These are phyloP conservation scores for Raphanus sativus DNA, from an alignment of 345 rosid genomes.

Conservation along the genomic window DNA sequence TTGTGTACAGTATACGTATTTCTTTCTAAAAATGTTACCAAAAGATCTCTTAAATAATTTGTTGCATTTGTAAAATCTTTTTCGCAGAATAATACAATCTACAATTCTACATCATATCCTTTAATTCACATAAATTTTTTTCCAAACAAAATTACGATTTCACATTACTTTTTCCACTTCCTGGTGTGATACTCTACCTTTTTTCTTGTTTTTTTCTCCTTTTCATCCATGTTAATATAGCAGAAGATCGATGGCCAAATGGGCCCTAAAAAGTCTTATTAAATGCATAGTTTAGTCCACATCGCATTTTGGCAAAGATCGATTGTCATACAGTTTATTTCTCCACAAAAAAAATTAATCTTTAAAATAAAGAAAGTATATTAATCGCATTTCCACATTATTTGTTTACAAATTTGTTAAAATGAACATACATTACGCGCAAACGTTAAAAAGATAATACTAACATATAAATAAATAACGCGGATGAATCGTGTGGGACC, in stretches of 20 bases:
- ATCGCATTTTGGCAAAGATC: constrained; percentile 3
- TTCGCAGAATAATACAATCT: neutral
- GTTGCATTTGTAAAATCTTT: neutral
- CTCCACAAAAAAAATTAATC: neutral
- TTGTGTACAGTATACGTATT: neutral
- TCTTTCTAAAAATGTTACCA: too few relatives aligned
- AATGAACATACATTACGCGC: neutral
- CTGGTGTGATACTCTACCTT: neutral
- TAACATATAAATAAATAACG: constrained; percentile 37
- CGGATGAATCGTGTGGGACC: constrained; percentile 59
- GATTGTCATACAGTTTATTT: neutral
- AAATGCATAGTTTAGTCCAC: constrained; percentile 7
- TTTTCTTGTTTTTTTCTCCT: neutral
- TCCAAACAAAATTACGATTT: neutral
- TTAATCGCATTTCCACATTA: neutral
- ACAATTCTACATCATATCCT: constrained; percentile 20
- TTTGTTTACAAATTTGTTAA: neutral
- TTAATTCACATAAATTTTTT: neutral
- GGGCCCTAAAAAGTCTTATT: neutral
- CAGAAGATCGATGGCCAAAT: neutral
- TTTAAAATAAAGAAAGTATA: neutral
- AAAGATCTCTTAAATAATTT: neutral
- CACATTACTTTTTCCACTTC: constrained; percentile 1
- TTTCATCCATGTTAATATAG: neutral
- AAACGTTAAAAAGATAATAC: neutral